phyloP scores from a whole-genome alignment of 2,329 filamentous ascomycete species.

The Paramyrothecium roridum region DNA sequence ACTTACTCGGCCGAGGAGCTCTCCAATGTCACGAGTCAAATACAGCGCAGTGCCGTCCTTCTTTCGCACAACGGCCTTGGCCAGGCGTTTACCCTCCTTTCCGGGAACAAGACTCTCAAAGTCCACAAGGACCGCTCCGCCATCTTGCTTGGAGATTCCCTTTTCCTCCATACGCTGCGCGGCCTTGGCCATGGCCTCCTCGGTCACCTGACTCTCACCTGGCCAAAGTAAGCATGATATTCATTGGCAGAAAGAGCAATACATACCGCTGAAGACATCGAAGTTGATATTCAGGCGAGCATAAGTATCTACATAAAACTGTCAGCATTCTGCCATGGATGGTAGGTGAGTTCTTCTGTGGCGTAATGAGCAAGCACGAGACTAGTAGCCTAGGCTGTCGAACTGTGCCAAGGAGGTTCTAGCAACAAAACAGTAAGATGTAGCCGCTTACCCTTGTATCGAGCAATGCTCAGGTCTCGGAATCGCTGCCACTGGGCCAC shows the following conservation, averaged over 20 bases:
- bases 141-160: conserved; percentile 63
- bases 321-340: neutral
- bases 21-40: conserved; percentile 74
- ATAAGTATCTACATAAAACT: conserved; percentile 51
- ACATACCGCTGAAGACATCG: conserved; percentile 53
- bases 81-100: conserved; percentile 66
- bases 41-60: conserved; percentile 74
- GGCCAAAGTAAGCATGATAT: conserved; percentile 28
- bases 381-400: too few species aligned
- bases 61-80: conserved; percentile 67
- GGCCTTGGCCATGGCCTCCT: conserved; percentile 62
- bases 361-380: too few species aligned
- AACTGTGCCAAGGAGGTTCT: too few species aligned
- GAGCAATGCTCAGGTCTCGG: conserved; percentile 63
- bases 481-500: conserved; percentile 63
- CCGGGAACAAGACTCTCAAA: conserved; percentile 65
- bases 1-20: conserved; percentile 58
- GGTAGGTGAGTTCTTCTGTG: too few species aligned
- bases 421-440: too few species aligned
- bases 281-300: conserved; percentile 68
- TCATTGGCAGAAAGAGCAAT: neutral
- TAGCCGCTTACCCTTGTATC: conserved; percentile 46
- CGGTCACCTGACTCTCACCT: conserved; percentile 70
- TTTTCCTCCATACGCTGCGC: conserved; percentile 61
- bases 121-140: conserved; percentile 71